These are phyloP conservation scores for Gnaphalium uliginosum DNA, from an alignment of 129 eudicot genomes.

Conservation along the genomic window DNA sequence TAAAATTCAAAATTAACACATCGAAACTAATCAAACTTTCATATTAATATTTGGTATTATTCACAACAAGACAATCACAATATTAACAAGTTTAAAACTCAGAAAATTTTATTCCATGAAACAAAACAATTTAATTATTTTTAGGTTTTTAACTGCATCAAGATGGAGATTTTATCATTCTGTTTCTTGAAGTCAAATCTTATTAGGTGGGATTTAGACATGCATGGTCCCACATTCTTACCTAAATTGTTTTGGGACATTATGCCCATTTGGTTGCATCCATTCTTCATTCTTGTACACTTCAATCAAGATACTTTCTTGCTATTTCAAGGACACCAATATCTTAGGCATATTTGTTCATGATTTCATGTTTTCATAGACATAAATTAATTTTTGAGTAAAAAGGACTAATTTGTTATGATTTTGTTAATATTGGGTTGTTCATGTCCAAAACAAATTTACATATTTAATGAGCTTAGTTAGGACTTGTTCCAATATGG, in stretches of 20 bases:
- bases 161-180: conserved; percentile 16
- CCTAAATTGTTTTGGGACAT: not conserved
- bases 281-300: not conserved
- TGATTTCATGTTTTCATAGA: not conserved
- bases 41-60: too few relatives aligned
- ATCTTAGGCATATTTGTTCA: not conserved
- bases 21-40: too few relatives aligned
- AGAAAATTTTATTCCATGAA: too few relatives aligned
- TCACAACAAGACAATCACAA: not conserved
- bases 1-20: too few relatives aligned
- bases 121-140: conserved; percentile 15
- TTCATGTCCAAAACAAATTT: not conserved
- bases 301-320: not conserved
- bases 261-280: not conserved
- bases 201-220: conserved; percentile 28
- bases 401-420: not conserved
- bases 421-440: not conserved
- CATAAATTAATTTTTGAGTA: not conserved
- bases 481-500: not conserved
- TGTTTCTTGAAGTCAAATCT: conserved; percentile 34
- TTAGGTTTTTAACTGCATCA: conserved; percentile 1
- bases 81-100: not conserved
- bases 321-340: not conserved
- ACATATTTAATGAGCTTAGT: not conserved
- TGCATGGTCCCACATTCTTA: conserved; percentile 26